phyloP scores from a whole-genome alignment of 441 rosid genomes.

The Aquilaria agallochum region DNA sequence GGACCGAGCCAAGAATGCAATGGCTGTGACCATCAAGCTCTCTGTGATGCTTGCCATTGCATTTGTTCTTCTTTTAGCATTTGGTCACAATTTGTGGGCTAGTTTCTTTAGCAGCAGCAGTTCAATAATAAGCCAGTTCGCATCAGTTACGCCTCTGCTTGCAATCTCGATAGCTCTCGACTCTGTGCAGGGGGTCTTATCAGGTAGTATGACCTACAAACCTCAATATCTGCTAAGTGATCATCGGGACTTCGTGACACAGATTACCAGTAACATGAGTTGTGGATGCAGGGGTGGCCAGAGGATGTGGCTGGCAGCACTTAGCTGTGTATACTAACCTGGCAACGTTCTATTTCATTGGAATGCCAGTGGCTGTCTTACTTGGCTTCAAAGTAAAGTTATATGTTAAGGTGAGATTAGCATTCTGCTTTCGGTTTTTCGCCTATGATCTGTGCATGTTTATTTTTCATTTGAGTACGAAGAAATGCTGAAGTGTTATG shows the following conservation, averaged over 20 bases:
- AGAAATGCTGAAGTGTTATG: neutral
- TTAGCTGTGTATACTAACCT: slow-evolving; percentile 40
- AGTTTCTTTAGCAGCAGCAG: slow-evolving; percentile 44
- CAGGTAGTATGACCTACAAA: slow-evolving; percentile 32
- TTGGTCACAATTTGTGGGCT: slow-evolving; percentile 65
- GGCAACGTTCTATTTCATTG: slow-evolving; percentile 39
- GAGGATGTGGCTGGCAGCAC: slow-evolving; percentile 75
- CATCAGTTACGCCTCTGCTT: slow-evolving; percentile 51
- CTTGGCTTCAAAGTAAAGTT: slow-evolving; percentile 48
- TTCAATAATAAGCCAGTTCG: slow-evolving; percentile 32
- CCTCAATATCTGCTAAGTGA: neutral
- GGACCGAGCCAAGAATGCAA: slow-evolving; percentile 51
- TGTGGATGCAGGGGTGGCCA: slow-evolving; percentile 42
- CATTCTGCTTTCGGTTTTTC: neutral
- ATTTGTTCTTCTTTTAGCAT: slow-evolving; percentile 32
- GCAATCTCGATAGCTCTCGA: slow-evolving; percentile 47
- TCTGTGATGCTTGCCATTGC: slow-evolving; percentile 41
- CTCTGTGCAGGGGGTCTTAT: slow-evolving; percentile 54
- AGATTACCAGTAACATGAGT: neutral
- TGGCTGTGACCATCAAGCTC: slow-evolving; percentile 44
- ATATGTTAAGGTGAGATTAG: slow-evolving; percentile 36
- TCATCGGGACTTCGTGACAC: no score
- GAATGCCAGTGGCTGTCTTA: slow-evolving; percentile 41
- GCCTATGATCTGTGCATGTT: neutral
- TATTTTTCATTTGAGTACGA: no score